Percentiles rank a stretch among this genome's conserved stretches.
phyloP scores from a whole-genome alignment of 768 basidiomycete genomes.

The Mycena chlorophos region DNA sequence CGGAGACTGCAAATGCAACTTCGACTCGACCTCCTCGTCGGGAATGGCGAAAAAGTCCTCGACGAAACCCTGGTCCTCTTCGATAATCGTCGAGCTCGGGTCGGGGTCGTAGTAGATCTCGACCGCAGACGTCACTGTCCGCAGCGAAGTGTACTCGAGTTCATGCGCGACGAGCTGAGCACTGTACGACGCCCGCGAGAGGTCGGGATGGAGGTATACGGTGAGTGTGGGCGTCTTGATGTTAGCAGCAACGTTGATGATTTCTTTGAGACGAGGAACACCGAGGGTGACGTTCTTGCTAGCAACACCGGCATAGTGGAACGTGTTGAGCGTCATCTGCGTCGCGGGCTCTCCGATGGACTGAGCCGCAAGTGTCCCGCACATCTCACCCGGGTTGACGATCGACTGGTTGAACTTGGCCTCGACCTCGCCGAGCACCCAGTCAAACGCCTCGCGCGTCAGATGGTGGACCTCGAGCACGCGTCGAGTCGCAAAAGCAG shows the following conservation, averaged over 20 bases:
- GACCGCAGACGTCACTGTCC: slow-evolving; percentile 91
- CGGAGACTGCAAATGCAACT: slow-evolving; percentile 88
- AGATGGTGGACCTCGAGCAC: slow-evolving; percentile 88
- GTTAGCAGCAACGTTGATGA: slow-evolving; percentile 97
- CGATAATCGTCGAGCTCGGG: slow-evolving; percentile 68
- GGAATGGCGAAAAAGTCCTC: slow-evolving; percentile 99
- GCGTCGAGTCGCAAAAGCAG: slow-evolving; percentile 82
- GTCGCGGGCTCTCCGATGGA: slow-evolving; percentile 99
- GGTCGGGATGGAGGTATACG: slow-evolving; percentile 74
- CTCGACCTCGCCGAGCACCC: slow-evolving; percentile 96
- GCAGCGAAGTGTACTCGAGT: slow-evolving; percentile 88
- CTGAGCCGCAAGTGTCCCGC: slow-evolving; percentile 95
- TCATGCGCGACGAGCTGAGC: slow-evolving; percentile 93
- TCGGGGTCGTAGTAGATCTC: slow-evolving; percentile 90
- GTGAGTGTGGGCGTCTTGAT: slow-evolving; percentile 97
- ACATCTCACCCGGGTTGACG: slow-evolving; percentile 97
- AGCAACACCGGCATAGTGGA: slow-evolving; percentile 99
- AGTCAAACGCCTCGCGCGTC: slow-evolving; percentile 92
- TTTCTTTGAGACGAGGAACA: slow-evolving; percentile 98
- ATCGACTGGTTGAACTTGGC: slow-evolving; percentile 93
- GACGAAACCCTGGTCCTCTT: slow-evolving; percentile 93
- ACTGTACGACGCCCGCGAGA: neutral
- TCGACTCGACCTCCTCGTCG: slow-evolving; percentile 91
- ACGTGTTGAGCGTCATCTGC: slow-evolving; percentile 99
- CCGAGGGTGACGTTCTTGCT: slow-evolving; percentile 99